Conservation (phyloP, 495 filamentous ascomycete genomes). For the Penicillium verhagenii region DNA sequence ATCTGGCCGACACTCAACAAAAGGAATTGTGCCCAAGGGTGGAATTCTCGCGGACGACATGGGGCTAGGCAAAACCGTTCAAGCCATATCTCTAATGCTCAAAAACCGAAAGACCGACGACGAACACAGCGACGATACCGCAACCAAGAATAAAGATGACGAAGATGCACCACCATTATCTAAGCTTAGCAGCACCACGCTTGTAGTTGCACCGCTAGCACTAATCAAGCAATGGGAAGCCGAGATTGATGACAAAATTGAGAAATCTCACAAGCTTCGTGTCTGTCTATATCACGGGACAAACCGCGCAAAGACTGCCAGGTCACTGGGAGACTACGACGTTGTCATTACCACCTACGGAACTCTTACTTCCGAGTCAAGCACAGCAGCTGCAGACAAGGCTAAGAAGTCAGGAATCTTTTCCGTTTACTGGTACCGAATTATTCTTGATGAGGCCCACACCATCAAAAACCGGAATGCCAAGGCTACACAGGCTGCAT, state of each 20-base stretch:
- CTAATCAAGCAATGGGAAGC: slow-evolving; percentile 97
- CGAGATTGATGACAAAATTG: slow-evolving; percentile 80
- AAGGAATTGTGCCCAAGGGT: slow-evolving; percentile 76
- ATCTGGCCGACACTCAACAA: slow-evolving; percentile 69
- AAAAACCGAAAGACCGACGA: slow-evolving; percentile 69
- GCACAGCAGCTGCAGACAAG: slow-evolving; percentile 54
- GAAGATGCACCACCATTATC: slow-evolving; percentile 55
- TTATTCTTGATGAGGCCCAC: slow-evolving; percentile 95
- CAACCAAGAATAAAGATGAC: slow-evolving; percentile 17
- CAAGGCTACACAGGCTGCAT: slow-evolving; percentile 87
- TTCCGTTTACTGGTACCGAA: slow-evolving; percentile 88
- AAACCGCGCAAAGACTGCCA: slow-evolving; percentile 72
- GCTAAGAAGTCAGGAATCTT: slow-evolving; percentile 77
- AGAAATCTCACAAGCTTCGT: slow-evolving; percentile 61
- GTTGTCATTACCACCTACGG: slow-evolving; percentile 98
- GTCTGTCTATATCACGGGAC: slow-evolving; percentile 91
- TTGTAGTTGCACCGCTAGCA: slow-evolving; percentile 92
- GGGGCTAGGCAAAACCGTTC: slow-evolving; percentile 94
- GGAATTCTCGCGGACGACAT: slow-evolving; percentile 91
- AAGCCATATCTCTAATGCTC: slow-evolving; percentile 81
- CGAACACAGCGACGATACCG: slow-evolving; percentile 36
- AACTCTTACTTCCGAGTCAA: slow-evolving; percentile 86
- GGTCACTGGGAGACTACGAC: slow-evolving; percentile 78
- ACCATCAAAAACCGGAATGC: slow-evolving; percentile 98
- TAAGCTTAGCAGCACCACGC: slow-evolving; percentile 69